Base-by-base conservation (phyloP, 1,284 basidiomycete species). In the Tylopilus microsporus region DNA sequence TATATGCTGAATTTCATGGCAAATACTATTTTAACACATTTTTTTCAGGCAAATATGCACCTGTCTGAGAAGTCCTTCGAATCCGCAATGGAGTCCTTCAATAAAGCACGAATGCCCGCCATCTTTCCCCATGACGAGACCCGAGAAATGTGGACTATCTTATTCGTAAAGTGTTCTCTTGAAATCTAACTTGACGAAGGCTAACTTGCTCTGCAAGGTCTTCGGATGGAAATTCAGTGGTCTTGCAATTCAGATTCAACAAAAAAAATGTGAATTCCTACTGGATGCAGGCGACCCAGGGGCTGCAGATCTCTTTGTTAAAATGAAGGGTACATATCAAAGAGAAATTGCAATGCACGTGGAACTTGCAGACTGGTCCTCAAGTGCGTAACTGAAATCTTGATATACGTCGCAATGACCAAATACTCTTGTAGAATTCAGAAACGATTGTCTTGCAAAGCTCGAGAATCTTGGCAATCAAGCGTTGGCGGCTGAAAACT, bases 171-270 rank as follows among this genome's bases (percentile, higher is more conserved):
- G 19, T 41, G 19, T 19, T 49, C 41, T 30, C 9, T 3, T 16
- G 12, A 15, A 8, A 5, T 21, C 25, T 15, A 8, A 3, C 32
- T 25, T 18, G 42, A 45, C 13, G 6, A 5, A 30, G 12, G n/a
- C 48, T 58, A 32, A 58, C 25, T 13, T 21, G 10, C 3, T 15
- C 25, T 34, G 3, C 42, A 50, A 58, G 57, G 25, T 58, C n/a
- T 58, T 58, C 19, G 57, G 57, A 18, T 58, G 57, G 57, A 58
- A 58, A 15, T 58, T 58, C 10, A 58, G 48, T 50, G 57, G 57
- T 25, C 48, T 58, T 19, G 36, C 48, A 9, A 58, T 58, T 25
- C 57, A 58, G 56, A 58, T 58, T 19, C 57, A 58, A 10, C 57
- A 58, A 48, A 39, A 9, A 36, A 58, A 58, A 41, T 58, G 56